Percentiles rank a stretch among this genome's conserved stretches.
Conservation (phyloP, 2,329 filamentous ascomycete species). For the Aspergillus alliaceus region DNA sequence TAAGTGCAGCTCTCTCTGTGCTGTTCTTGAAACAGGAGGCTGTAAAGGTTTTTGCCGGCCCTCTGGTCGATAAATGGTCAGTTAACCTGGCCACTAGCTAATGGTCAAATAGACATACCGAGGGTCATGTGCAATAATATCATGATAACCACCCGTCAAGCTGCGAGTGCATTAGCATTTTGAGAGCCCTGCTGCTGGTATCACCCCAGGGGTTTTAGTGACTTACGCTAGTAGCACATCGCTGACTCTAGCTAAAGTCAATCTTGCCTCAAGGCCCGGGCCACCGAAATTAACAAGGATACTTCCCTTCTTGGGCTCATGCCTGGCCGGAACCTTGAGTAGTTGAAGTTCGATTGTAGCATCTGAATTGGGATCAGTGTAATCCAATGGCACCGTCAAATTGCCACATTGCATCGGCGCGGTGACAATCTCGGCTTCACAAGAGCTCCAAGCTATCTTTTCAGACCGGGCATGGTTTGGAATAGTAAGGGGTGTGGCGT, state of each 20-base stretch:
- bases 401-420: neutral
- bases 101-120: neutral
- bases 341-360: neutral
- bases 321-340: neutral
- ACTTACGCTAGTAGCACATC: neutral
- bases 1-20: neutral
- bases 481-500: neutral
- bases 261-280: neutral
- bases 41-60: slow-evolving; percentile 2
- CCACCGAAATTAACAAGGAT: slow-evolving; percentile 6
- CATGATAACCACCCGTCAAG: neutral
- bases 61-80: neutral
- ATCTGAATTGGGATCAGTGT: neutral
- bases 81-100: neutral
- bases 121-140: slow-evolving; percentile 3
- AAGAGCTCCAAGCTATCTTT: neutral
- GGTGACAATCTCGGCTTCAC: neutral
- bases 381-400: slow-evolving; percentile 3
- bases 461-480: neutral
- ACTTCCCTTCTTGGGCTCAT: neutral
- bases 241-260: neutral
- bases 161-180: neutral
- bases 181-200: neutral
- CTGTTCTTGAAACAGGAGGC: neutral
- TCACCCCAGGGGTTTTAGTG: too few species aligned